Evolutionary conservation across 2,329 filamentous ascomycete species (phyloP), one percentile per base, ranked within the genome.

Genomic region (Fusarium sp.): DNA sequence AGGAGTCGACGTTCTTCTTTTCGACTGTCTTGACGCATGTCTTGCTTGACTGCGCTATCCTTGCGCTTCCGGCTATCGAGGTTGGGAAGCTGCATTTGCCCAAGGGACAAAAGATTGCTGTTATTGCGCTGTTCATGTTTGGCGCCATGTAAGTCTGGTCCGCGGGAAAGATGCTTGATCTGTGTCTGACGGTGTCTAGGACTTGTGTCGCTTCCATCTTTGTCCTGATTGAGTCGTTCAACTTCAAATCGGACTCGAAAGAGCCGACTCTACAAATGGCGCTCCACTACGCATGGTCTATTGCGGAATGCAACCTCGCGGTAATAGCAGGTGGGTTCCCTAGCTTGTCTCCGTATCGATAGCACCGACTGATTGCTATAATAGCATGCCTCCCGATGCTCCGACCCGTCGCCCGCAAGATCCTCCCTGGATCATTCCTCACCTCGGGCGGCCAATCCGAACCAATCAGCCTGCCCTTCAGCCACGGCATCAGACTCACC

Each of bases 1-100:
- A 76, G 40, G 76, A 76, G 57, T 68, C 71, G 13, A 75, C 74
- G 0, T 80, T 78, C 28, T 79, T 79, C 63, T 76, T 80, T 41
- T 75, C 77, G 13, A 78, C 77, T 1, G 74, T 77, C 2, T 39
- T 78, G 11, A 73, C 74, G 2, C 79, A 81, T 48, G 64, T 78
- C 1, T 10, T 78, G 9, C 69, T 81, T 15, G 79, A 81, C 18
- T 48, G 79, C 18, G 64, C 65, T 1, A 80, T 81, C 6, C 67
- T 81, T 5, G 60, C 67, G 3, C 69, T 81, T 0, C 79, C 79
- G 1, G 60, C 75, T 2, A 67, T 79, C 10, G 75, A 81, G 60
- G 74, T 81, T 6, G 62, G 71, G 1, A 75, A 75, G n/a, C 72
- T 81, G 28, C 64, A 75, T 10, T 67, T 80, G 2, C 76, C 72